A percentile compares a stretch with the other conserved stretches of the same genome.
Conservation (phyloP, 257 asterid genomes). For the Przewalskia tangutica region DNA sequence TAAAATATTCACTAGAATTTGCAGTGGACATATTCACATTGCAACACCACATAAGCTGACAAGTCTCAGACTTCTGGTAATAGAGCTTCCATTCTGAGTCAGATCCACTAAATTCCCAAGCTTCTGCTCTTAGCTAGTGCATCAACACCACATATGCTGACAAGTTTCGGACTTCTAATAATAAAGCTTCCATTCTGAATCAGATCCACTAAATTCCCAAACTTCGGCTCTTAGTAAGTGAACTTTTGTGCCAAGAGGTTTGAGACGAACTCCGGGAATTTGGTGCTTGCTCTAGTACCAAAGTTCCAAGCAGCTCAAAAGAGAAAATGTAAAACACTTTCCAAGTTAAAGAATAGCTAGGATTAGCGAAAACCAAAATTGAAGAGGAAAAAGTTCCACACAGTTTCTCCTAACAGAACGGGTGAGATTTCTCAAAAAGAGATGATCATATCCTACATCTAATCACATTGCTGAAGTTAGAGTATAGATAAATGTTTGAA, state of each 20-base stretch:
- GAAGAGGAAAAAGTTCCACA: not conserved
- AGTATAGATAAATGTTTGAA: not conserved
- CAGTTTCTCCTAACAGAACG: not conserved
- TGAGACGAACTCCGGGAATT: not conserved
- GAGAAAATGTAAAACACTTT: not conserved
- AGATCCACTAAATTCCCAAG: not conserved
- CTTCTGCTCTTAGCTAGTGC: not conserved
- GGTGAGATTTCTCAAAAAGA: not conserved
- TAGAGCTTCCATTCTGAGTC: not conserved
- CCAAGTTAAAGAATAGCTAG: not conserved
- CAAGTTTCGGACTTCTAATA: not conserved
- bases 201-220: not conserved
- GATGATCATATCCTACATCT: not conserved
- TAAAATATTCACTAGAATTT: not conserved
- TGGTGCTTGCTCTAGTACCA: not conserved
- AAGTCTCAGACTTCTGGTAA: not conserved
- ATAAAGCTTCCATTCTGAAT: not conserved
- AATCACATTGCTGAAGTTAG: not conserved
- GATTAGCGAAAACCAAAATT: not conserved
- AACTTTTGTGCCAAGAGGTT: not conserved
- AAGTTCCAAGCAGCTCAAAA: not conserved
- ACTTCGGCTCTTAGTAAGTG: not conserved
- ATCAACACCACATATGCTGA: not conserved
- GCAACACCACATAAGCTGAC: not conserved
- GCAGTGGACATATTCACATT: not conserved